A percentile compares a stretch with the other conserved stretches of the same genome.
Conservation (phyloP, 306 rosid genomes). For the Astragalus membranaceus region DNA sequence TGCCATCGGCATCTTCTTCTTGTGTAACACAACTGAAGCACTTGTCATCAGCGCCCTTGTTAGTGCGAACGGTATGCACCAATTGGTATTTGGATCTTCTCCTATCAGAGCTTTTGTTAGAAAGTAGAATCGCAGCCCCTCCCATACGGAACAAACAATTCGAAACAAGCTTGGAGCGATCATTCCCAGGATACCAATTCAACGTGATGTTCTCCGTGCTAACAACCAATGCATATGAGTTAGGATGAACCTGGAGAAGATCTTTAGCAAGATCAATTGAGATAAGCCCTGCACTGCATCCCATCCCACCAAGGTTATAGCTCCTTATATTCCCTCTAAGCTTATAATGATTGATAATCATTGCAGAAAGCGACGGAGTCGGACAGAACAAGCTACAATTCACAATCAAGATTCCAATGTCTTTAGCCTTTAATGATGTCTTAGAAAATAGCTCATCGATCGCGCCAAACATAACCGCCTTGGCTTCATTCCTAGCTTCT, state of each 20-base stretch:
- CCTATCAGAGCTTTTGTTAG: conserved; percentile 61
- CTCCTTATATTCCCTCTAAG: conserved; percentile 70
- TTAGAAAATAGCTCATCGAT: conserved; percentile 67
- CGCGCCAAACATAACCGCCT: conserved; percentile 57
- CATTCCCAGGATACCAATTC: conserved; percentile 84
- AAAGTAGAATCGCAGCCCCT: conserved; percentile 75
- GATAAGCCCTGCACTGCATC: conserved; percentile 80
- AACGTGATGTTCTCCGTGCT: conserved; percentile 83
- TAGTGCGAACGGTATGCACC: conserved; percentile 68
- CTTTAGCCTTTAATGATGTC: conserved; percentile 63
- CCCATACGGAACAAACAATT: conserved; percentile 84
- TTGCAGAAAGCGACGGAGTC: conserved; percentile 81
- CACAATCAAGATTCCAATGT: conserved; percentile 69
- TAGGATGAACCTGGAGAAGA: conserved; percentile 82
- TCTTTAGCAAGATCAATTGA: conserved; percentile 81
- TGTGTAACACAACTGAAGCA: conserved; percentile 73
- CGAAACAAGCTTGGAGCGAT: conserved; percentile 79
- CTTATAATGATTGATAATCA: conserved; percentile 80
- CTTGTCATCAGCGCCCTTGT: conserved; percentile 73
- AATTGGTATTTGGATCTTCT: conserved; percentile 65
- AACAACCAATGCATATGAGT: conserved; percentile 74
- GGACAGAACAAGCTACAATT: conserved; percentile 86
- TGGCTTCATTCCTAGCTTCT: conserved; percentile 83
- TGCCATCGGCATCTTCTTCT: conserved; percentile 68
- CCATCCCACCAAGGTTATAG: conserved; percentile 84